These are phyloP conservation scores for Aphanomyces invadans DNA, from an alignment of 352 stramenopile genomes.

Conservation along the genomic window DNA sequence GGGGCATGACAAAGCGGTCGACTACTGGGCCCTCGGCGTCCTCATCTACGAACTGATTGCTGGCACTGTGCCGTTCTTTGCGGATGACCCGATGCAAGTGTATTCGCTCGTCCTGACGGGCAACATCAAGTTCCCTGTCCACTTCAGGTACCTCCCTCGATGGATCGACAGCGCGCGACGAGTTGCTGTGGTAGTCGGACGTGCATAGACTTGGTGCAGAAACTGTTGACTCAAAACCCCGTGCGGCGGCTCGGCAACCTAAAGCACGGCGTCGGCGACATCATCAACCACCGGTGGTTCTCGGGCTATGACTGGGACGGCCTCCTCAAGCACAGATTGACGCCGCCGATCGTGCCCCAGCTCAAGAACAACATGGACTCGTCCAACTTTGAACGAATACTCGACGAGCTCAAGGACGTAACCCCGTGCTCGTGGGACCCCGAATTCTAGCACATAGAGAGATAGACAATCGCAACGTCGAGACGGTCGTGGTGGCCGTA, in stretches of 20 bases:
- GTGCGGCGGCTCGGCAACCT: conserved; percentile 69
- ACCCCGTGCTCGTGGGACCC: conserved; percentile 61
- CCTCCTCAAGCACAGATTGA: conserved; percentile 49
- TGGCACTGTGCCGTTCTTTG: conserved; percentile 82
- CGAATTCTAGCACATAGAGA: conserved; percentile 41
- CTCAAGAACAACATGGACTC: conserved; percentile 68
- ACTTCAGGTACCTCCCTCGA: conserved; percentile 51
- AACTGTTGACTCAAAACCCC: conserved; percentile 73
- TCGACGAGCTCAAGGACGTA: conserved; percentile 54
- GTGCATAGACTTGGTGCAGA: conserved; percentile 81
- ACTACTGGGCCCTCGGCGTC: conserved; percentile 88
- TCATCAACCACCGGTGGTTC: conserved; percentile 82
- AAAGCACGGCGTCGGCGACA: conserved; percentile 79
- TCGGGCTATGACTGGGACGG: conserved; percentile 58
- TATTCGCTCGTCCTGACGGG: conserved; percentile 87
- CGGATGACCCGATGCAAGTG: conserved; percentile 86
- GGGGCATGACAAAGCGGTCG: conserved; percentile 83
- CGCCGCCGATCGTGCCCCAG: conserved; percentile 63
- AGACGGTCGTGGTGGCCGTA: too few relatives aligned
- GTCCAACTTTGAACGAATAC: conserved; percentile 76
- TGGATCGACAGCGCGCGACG: neutral
- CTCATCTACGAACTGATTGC: conserved; percentile 87
- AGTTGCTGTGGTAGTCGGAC: conserved; percentile 43
- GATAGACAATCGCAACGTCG: too few relatives aligned
- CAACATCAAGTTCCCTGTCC: conserved; percentile 74